A percentile compares a stretch with the other conserved stretches of the same genome.
Conservation (phyloP, 1,139 yeast species). For the Saccharomyces hybrid region DNA sequence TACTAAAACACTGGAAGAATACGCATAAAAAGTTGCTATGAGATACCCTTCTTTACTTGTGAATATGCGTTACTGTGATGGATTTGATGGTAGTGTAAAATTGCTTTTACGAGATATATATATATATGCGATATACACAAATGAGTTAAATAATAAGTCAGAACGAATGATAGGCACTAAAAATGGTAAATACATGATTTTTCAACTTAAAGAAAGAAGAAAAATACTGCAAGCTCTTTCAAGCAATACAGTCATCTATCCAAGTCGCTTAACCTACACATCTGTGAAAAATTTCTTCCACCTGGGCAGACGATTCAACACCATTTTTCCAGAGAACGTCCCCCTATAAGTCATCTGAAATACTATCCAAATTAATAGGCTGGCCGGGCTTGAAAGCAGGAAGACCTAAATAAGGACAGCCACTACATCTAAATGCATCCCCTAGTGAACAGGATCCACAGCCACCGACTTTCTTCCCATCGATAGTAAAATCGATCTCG, state of each 20-base stretch:
- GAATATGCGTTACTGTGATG: neutral
- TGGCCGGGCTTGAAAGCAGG: constrained; percentile 99
- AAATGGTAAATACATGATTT: neutral
- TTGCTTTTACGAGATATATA: neutral
- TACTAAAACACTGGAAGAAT: constrained; percentile 22
- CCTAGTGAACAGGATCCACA: constrained; percentile 97
- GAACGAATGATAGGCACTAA: too few relatives aligned
- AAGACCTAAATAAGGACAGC: constrained; percentile 92
- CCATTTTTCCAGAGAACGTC: neutral
- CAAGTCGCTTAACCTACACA: neutral
- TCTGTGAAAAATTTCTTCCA: neutral
- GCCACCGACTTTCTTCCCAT: constrained; percentile 87
- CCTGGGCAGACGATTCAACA: neutral
- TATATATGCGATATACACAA: neutral
- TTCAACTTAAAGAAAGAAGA: neutral
- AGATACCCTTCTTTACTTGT: neutral
- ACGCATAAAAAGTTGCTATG: neutral
- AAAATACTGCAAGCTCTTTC: neutral
- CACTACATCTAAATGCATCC: constrained; percentile 96
- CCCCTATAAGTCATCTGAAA: constrained; percentile 36
- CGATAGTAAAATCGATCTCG: constrained; percentile 92
- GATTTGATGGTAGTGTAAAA: neutral
- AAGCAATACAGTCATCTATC: neutral
- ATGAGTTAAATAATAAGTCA: neutral
- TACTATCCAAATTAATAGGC: constrained; percentile 37